Base-by-base conservation (phyloP, 176 grass and related monocot genomes). In the Rhipidocladum racemiflorum region DNA sequence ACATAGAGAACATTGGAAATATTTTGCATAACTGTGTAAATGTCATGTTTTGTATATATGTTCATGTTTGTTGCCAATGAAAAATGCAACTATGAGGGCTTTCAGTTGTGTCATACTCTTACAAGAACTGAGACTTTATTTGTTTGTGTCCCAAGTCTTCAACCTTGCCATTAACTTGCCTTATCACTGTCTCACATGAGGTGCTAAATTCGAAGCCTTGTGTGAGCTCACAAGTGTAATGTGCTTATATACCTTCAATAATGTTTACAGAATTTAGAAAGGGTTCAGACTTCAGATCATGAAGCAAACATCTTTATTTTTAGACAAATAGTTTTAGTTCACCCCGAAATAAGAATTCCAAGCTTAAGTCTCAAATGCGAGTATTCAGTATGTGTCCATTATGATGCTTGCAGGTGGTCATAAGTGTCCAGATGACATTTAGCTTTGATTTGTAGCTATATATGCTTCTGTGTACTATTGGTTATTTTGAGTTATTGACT, bases 361-460 rank as follows among this genome's bases (percentile, higher is more conserved):
- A 80, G 9, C 8, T 55, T 39, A 70, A 25, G 24, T 87, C 4
- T 76, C 42, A 70, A 40, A 83, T 42, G 28, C 0, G 5, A 15
- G 48, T 63, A 49, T 82, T 66, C 29, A 36, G 57, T n/a, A 74
- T 40, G 15, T 83, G 30, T 28, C n/a, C 39, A 25, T 32, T 76
- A 43, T 25, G 53, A 82, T 82, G 39, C 39, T 40, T 76, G 34
- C 59, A 55, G 6, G 25, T 61, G 30, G 62, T 68, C 24, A 69
- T 7, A 34, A 69, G 50, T 46, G 40, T 62, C 42, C 68, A 85
- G 23, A 27, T 61, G 23, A 42, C 39, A 75, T 82, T 49, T 70
- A 62, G 54, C 23, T 76, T 82, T 79, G 18, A 81, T 80, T 61
- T 69, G 12, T 71, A 46, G 69, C 68, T 45, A 65, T 51, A 46